Evolutionary conservation across 306 rosid genomes (phyloP), one percentile per base, ranked within the genome.

Genomic region (Urtica urens): DNA sequence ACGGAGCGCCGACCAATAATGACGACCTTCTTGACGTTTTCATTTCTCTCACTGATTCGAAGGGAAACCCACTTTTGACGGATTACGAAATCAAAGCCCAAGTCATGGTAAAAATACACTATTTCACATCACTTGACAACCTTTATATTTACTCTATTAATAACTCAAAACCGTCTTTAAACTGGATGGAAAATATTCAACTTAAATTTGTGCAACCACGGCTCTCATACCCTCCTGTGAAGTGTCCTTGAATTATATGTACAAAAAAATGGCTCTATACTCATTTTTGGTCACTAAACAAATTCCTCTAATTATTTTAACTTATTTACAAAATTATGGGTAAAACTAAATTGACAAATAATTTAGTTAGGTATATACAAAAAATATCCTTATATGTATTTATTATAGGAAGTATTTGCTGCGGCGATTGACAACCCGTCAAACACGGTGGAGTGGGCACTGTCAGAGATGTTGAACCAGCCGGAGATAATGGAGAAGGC

Each of bases 21-120:
- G 69, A 75, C 14, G 82, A 79, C 44, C 12, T 51, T 14, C 66
- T 79, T 5, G 87, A 79, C 51, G 46, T 75, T 33, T 18, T 79
- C 22, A 62, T 79, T 26, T 6, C 69, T 0, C 52, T 66, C 3
- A 59, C 71, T 42, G 75, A 34, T 38, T 44, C 20, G 1, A 26
- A 63, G 17, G 51, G 53, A 24, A n/a, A 59, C 0, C 58, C 68
- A 8, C 15, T 66, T 4, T 17, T 79, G 33, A 52, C 79, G 6
- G 5, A 0, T 3, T 24, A 59, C 5, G 79, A 79, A 58, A 75
- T 72, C 47, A 72, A 62, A 21, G 82, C 77, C 0, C 68, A 79
- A 46, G 51, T 64, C 18, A 38, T 29, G 2, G 77, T 69, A 11
- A 41, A 24, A n/a, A n/a, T n/a, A n/a, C n/a, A n/a, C n/a, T n/a